Evolutionary conservation across 2,329 filamentous ascomycete species (phyloP).

Genomic region (Catunica adiposa): DNA sequence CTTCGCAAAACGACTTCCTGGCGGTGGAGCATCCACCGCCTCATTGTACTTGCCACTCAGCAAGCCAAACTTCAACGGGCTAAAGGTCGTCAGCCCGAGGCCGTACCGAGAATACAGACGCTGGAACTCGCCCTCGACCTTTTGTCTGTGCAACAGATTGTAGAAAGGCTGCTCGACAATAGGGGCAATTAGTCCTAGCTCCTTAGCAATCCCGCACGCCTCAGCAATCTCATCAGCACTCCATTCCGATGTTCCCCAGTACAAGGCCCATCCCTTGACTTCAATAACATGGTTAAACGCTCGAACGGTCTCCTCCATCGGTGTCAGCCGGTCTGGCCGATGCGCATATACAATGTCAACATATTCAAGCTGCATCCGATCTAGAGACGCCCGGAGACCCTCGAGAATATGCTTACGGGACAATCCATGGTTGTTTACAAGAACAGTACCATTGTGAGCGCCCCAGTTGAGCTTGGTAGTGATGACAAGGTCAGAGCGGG

Average conservation of each 20-base stretch:
- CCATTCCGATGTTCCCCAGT: slow-evolving; percentile 61
- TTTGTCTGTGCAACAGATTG: slow-evolving; percentile 44
- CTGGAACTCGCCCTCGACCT: slow-evolving; percentile 47
- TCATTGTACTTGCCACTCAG: slow-evolving; percentile 51
- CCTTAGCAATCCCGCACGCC: slow-evolving; percentile 37
- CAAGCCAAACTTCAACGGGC: slow-evolving; percentile 40
- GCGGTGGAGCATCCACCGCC: slow-evolving; percentile 31
- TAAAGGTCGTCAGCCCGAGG: slow-evolving; percentile 44
- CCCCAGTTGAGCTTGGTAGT: slow-evolving; percentile 55
- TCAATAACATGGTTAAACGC: slow-evolving; percentile 43
- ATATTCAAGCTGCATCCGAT: slow-evolving; percentile 40
- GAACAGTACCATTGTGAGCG: slow-evolving; percentile 39
- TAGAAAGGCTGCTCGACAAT: slow-evolving; percentile 53
- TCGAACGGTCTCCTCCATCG: slow-evolving; percentile 54
- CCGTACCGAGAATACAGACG: slow-evolving; percentile 42
- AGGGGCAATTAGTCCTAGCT: slow-evolving; percentile 43
- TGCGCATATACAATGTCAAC: slow-evolving; percentile 56
- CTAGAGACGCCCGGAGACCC: slow-evolving; percentile 41
- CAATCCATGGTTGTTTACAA: slow-evolving; percentile 50
- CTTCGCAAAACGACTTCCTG: slow-evolving; percentile 40
- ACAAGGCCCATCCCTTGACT: slow-evolving; percentile 44
- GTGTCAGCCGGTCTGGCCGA: slow-evolving; percentile 48
- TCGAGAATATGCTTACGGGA: slow-evolving; percentile 55
- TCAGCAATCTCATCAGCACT: slow-evolving; percentile 46
- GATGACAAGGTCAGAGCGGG: slow-evolving; percentile 43